Base-by-base conservation (phyloP, 352 stramenopile species). In the Pilasporangium apinafurcum region DNA sequence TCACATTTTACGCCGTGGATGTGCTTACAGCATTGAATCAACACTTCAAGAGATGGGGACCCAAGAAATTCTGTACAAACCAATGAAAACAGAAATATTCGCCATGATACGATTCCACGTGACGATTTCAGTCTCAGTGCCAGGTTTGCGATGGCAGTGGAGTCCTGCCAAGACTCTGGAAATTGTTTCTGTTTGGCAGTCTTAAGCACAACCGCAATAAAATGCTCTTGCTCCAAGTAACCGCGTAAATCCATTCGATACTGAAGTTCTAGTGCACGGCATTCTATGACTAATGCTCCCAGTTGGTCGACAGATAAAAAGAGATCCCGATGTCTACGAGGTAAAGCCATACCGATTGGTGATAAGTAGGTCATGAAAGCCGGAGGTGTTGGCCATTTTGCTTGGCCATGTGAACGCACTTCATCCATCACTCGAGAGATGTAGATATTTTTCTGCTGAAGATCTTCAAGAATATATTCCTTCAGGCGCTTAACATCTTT, bases 21-120 rank as follows among this genome's bases (percentile, higher is more conserved):
- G 13, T 25, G 2, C 25, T 21, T 12, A 1, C 14, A 14, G 5
- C 13, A n/a, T n/a, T n/a, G n/a, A n/a, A n/a, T n/a, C n/a, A n/a
- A n/a, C n/a, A n/a, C n/a, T n/a, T n/a, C n/a, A n/a, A n/a, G n/a
- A 1, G 56, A 54, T 16, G 72, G 59, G 5, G 68, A 47, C 0
- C 36, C 59, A 1, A 56, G 33, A 18, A 72, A 77, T 12, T 76
- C 48, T 5, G 61, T 44, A 39, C 52, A 68, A 8, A 81, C 12
- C 27, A 83, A 21, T 22, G 62, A 63, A 35, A 71, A 63, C 3
- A 83, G 26, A 5, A 82, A 52, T 13, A 50, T 48, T 25, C 56
- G 54, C 72, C 72, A 85, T 16, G 51, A 59, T 5, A 68, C 36
- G 4, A 36, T 18, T 3, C 17, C 46, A 14, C 25, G 22, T 14